Percentiles rank a stretch among this genome's conserved stretches.
Evolutionary conservation across 1,139 yeast genomes (phyloP).

Genomic region (Saccharomyces hybrid): DNA sequence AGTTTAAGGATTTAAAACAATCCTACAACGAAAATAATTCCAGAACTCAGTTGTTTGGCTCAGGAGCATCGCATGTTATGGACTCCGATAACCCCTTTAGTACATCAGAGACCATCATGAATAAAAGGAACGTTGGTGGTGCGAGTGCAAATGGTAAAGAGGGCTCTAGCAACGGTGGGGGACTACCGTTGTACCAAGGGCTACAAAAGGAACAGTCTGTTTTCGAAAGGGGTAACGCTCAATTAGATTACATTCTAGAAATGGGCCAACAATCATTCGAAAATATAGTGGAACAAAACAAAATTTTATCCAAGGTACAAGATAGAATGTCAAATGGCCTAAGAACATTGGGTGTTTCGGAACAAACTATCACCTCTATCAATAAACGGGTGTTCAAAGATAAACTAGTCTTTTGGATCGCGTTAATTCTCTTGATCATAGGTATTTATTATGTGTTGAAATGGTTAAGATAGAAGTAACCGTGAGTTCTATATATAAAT

Average conservation of each 20-base stretch:
- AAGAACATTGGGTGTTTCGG: conserved; percentile 78
- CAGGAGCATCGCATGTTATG: conserved; percentile 8
- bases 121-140: conserved; percentile 18
- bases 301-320: conserved; percentile 57
- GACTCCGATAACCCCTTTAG: conserved; percentile 16
- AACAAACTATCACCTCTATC: conserved; percentile 72
- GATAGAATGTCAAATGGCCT: conserved; percentile 61
- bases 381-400: conserved; percentile 86
- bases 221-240: conserved; percentile 65
- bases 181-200: conserved; percentile 53
- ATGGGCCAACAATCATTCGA: conserved; percentile 84
- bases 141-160: conserved; percentile 11
- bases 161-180: conserved; percentile 18
- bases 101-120: conserved; percentile 22
- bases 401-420: conserved; percentile 79
- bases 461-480: conserved; percentile 44
- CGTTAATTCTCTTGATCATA: conserved; percentile 55
- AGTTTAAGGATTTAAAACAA: conserved; percentile 56
- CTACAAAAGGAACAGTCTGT: conserved; percentile 59
- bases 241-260: conserved; percentile 81
- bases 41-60: conserved; percentile 23
- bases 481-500: conserved; percentile 2
- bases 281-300: conserved; percentile 80
- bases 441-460: conserved; percentile 63
- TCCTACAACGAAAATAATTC: conserved; percentile 50